phyloP scores from a whole-genome alignment of 306 rosid genomes.

The Astragalus glycyphyllos region DNA sequence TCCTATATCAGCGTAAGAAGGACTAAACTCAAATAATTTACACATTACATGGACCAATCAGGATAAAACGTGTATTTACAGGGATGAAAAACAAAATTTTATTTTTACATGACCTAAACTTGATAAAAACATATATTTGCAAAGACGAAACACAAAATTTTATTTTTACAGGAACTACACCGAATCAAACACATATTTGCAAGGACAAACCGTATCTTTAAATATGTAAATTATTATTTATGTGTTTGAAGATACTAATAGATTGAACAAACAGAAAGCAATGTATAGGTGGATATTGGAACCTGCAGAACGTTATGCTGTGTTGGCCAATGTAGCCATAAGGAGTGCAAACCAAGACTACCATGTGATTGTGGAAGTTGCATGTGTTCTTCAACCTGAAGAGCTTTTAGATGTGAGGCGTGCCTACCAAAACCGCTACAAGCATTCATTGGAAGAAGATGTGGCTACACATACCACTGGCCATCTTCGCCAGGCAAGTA shows the following conservation, averaged over 20 bases:
- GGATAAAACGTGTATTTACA: too few relatives aligned
- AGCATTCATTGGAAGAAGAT: constrained; percentile 85
- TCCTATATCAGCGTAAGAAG: too few relatives aligned
- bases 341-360: constrained; percentile 33
- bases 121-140: too few relatives aligned
- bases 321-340: constrained; percentile 39
- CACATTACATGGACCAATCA: too few relatives aligned
- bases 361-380: constrained; percentile 67
- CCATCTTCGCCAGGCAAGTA: constrained; percentile 63
- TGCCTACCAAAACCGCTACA: constrained; percentile 74
- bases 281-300: constrained; percentile 39
- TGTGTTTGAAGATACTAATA: neutral
- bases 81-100: too few relatives aligned
- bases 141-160: too few relatives aligned
- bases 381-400: constrained; percentile 57
- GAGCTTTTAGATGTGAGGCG: constrained; percentile 64
- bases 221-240: too few relatives aligned
- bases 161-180: too few relatives aligned
- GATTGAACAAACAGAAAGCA: constrained; percentile 32
- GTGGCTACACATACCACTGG: constrained; percentile 69
- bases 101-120: too few relatives aligned
- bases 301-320: constrained; percentile 40
- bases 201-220: too few relatives aligned
- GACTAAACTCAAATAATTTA: too few relatives aligned
- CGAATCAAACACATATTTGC: too few relatives aligned